A percentile compares a stretch with the other conserved stretches of the same genome.
phyloP scores from a whole-genome alignment of 768 basidiomycete genomes.

The Suillus cothurnatus region DNA sequence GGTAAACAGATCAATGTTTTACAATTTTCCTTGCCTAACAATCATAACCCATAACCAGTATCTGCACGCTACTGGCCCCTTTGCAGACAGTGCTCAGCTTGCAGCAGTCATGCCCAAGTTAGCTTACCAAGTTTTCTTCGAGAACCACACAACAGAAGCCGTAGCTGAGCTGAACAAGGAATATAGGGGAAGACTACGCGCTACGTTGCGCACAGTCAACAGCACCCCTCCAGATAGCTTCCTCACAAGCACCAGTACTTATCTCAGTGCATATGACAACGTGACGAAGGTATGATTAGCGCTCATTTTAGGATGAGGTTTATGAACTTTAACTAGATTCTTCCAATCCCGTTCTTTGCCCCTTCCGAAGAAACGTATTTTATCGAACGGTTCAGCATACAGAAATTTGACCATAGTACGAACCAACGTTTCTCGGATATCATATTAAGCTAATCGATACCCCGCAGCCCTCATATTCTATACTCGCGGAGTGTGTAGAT shows the following conservation, averaged over 20 bases:
- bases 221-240: conserved; percentile 60
- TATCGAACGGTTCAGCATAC: conserved; percentile 57
- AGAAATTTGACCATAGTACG: conserved; percentile 65
- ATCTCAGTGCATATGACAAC: conserved; percentile 53
- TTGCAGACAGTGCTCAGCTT: conserved; percentile 46
- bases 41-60: conserved; percentile 56
- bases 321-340: conserved; percentile 43
- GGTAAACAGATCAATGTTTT: conserved; percentile 37
- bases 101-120: conserved; percentile 49
- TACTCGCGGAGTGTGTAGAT: conserved; percentile 45
- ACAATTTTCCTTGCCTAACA: background rate
- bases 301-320: conserved; percentile 4
- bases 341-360: conserved; percentile 61
- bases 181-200: conserved; percentile 62
- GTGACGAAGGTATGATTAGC: conserved; percentile 40
- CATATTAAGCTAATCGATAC: background rate
- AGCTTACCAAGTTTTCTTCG: conserved; percentile 67
- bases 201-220: conserved; percentile 50
- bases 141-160: conserved; percentile 48
- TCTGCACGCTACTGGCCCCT: conserved; percentile 52
- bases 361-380: conserved; percentile 70
- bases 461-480: conserved; percentile 66
- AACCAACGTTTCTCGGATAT: background rate
- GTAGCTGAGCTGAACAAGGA: conserved; percentile 53
- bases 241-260: conserved; percentile 51